Evolutionary conservation across 2,329 filamentous ascomycete genomes (phyloP).

Genomic region (Allantophomopsis cytisporea): DNA sequence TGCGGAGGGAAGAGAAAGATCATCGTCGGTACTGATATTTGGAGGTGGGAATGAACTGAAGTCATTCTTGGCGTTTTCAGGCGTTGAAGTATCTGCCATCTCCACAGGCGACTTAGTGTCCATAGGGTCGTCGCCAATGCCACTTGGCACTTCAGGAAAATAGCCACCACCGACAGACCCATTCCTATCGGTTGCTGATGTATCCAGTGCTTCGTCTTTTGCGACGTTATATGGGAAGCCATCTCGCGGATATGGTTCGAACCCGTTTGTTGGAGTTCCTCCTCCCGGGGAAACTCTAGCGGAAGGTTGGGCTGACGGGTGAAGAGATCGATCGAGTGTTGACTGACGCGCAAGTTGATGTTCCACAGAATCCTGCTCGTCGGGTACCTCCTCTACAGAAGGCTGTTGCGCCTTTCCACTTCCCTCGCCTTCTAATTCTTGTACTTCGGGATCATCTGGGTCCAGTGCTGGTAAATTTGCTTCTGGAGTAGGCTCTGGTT

Average conservation of each 20-base stretch:
- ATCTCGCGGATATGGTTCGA: constrained; percentile 19
- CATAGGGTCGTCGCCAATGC: constrained; percentile 10
- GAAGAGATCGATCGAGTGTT: constrained; percentile 32
- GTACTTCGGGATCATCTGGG: constrained; percentile 51
- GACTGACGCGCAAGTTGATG: constrained; percentile 28
- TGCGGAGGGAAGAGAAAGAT: constrained; percentile 11
- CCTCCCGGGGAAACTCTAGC: constrained; percentile 11
- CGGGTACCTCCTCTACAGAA: constrained; percentile 42
- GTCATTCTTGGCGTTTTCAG: constrained; percentile 9
- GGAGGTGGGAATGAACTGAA: constrained; percentile 19
- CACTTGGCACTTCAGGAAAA: constrained; percentile 33
- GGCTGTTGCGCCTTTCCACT: constrained; percentile 17
- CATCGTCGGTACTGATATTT: constrained; percentile 9
- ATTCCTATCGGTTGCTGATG: constrained; percentile 25
- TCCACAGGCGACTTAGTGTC: constrained; percentile 6
- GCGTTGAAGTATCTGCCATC: constrained; percentile 12
- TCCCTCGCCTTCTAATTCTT: constrained; percentile 32
- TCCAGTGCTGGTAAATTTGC: constrained; percentile 35
- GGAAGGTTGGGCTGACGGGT: constrained; percentile 21
- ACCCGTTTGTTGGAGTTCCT: constrained; percentile 7
- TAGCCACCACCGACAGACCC: constrained; percentile 41
- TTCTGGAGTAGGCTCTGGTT: constrained; percentile 34
- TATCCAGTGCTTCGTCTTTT: constrained; percentile 38
- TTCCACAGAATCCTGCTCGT: constrained; percentile 36
- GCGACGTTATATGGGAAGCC: constrained; percentile 16